These are phyloP conservation scores for Nothomitra cinnamomea DNA, from an alignment of 2,329 filamentous ascomycete genomes.

Conservation along the genomic window DNA sequence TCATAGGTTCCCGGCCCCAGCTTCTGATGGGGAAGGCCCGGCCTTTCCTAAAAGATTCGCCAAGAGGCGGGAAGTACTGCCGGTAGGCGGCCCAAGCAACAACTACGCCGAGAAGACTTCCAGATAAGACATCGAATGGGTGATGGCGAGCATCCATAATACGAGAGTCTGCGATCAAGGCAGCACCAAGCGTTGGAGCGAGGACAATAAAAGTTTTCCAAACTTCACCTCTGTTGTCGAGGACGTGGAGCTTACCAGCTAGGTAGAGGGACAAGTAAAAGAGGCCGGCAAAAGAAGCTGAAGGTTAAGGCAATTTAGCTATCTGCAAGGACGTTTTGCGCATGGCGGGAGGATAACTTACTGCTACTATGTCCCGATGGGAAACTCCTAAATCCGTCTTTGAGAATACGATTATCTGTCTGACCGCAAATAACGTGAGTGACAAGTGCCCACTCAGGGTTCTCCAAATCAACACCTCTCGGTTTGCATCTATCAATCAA, in stretches of 20 bases:
- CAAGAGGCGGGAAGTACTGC: conserved; percentile 41
- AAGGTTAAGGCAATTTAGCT: not conserved
- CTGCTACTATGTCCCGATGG: conserved; percentile 40
- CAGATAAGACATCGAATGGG: conserved; percentile 41
- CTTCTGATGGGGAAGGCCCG: conserved; percentile 39
- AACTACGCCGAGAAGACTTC: conserved; percentile 33
- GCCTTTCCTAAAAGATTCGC: conserved; percentile 38
- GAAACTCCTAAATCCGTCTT: conserved; percentile 42
- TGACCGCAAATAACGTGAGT: conserved; percentile 34
- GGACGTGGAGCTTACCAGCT: conserved; percentile 39
- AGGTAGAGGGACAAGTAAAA: conserved; percentile 43
- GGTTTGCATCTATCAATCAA: conserved; percentile 38
- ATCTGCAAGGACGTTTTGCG: conserved; percentile 13
- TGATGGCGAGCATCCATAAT: conserved; percentile 47
- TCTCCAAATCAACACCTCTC: conserved; percentile 18
- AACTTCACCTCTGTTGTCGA: conserved; percentile 42
- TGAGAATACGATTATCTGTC: conserved; percentile 30
- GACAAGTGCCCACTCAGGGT: conserved; percentile 24
- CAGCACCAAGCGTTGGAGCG: conserved; percentile 34
- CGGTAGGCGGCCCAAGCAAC: conserved; percentile 36
- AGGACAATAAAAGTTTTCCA: conserved; percentile 40
- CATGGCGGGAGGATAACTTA: conserved; percentile 20
- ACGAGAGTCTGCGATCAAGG: conserved; percentile 36
- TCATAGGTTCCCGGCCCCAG: conserved; percentile 32
- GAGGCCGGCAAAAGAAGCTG: conserved; percentile 39